These are phyloP conservation scores for Apophysomyces elegans DNA, from an alignment of 371 early-diverging fungal genomes.

Conservation along the genomic window DNA sequence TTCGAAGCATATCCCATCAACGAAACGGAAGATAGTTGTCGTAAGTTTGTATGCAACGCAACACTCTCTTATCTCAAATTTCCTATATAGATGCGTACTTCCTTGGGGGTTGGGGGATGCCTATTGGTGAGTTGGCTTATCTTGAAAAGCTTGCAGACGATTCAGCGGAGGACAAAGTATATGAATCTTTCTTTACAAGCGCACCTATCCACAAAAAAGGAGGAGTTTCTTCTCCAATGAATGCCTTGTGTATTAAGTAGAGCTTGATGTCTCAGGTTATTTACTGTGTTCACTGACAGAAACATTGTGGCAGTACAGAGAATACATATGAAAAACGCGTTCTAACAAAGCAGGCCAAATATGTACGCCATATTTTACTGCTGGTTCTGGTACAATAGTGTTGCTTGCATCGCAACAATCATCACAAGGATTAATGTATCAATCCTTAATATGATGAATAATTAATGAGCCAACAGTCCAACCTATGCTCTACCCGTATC, in stretches of 20 bases:
- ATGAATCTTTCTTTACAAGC: conserved; percentile 45
- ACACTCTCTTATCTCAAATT: background rate
- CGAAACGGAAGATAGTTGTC: conserved; percentile 23
- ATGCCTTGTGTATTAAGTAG: conserved; percentile 51
- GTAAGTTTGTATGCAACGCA: conserved; percentile 21
- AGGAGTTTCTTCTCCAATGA: conserved; percentile 49
- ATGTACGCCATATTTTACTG: no score
- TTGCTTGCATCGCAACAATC: no score
- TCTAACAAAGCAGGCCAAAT: no score
- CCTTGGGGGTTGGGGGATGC: conserved; percentile 47
- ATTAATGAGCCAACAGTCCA: no score
- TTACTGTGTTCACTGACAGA: no score
- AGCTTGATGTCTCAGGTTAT: background rate
- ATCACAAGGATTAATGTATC: no score
- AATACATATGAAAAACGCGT: no score
- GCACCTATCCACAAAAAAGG: conserved; percentile 47
- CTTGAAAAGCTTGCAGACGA: conserved; percentile 47
- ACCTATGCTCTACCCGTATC: no score
- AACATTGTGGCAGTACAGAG: no score
- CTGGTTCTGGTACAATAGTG: no score
- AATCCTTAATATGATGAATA: no score
- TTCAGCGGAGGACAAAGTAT: conserved; percentile 36
- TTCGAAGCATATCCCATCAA: conserved; percentile 46
- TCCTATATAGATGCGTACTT: conserved; percentile 33
- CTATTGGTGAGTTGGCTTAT: conserved; percentile 51